phyloP scores from a whole-genome alignment of 2,329 filamentous ascomycete species.

The Corynespora cassiicola region DNA sequence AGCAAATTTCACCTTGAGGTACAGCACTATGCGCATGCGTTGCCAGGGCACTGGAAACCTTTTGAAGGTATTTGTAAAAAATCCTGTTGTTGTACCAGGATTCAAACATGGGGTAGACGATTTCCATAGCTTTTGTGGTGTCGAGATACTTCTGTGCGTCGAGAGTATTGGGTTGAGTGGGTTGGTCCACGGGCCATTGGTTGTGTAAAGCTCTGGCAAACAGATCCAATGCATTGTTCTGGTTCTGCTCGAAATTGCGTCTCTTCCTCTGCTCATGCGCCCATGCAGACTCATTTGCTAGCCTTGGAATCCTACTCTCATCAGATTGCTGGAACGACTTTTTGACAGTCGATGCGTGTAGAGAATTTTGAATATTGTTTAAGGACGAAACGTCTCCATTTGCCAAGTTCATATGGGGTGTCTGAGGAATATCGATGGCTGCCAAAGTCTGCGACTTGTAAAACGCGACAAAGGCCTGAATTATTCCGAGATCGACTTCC shows the following conservation, averaged over 20 bases:
- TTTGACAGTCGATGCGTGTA: not conserved
- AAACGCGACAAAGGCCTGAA: constrained; percentile 31
- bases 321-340: constrained; percentile 13
- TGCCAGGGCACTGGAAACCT: constrained; percentile 15
- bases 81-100: constrained; percentile 46
- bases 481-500: constrained; percentile 23
- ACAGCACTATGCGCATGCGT: too few species aligned
- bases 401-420: constrained; percentile 6
- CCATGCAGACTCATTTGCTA: constrained; percentile 14
- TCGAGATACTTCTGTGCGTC: constrained; percentile 21
- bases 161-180: constrained; percentile 7
- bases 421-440: constrained; percentile 14
- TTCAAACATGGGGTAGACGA: constrained; percentile 20
- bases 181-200: constrained; percentile 26
- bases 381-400: constrained; percentile 12
- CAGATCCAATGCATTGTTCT: constrained; percentile 10
- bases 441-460: constrained; percentile 14
- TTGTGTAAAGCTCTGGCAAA: constrained; percentile 18
- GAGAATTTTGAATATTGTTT: constrained; percentile 2
- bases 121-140: constrained; percentile 13
- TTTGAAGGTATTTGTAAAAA: constrained; percentile 41
- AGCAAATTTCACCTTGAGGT: too few species aligned
- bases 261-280: constrained; percentile 14
- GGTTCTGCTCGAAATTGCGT: constrained; percentile 5
- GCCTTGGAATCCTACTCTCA: constrained; percentile 20